A percentile compares a stretch with the other conserved stretches of the same genome.
Conservation (phyloP, 306 rosid species). For the Cicer cuneatum region DNA sequence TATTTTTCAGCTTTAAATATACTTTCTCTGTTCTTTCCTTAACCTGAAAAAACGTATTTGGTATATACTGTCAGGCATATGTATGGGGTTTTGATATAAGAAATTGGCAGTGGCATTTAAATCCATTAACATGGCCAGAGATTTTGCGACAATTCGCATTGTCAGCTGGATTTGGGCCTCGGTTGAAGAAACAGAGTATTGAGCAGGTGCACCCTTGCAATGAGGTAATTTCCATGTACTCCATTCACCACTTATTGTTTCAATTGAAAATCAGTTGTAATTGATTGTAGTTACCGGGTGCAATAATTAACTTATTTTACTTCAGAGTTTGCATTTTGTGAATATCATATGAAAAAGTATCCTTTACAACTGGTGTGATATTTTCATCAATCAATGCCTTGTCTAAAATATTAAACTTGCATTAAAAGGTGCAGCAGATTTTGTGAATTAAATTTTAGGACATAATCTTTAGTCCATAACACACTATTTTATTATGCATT, state of each 20-base stretch:
- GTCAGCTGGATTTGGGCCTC: slow-evolving; percentile 86
- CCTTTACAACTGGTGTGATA: neutral
- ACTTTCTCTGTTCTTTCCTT: slow-evolving; percentile 28
- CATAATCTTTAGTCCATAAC: neutral
- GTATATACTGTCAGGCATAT: slow-evolving; percentile 61
- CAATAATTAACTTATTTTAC: slow-evolving; percentile 3
- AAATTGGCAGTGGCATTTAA: slow-evolving; percentile 72
- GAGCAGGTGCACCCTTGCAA: slow-evolving; percentile 50
- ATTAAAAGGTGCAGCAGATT: neutral
- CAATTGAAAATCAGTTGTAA: neutral
- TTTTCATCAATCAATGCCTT: neutral
- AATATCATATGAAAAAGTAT: neutral
- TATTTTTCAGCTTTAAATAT: slow-evolving; percentile 35
- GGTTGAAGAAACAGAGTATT: slow-evolving; percentile 55
- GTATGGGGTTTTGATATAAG: slow-evolving; percentile 82
- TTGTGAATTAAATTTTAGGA: neutral
- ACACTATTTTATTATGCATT: neutral
- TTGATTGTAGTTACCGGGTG: slow-evolving; percentile 7
- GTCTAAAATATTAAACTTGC: slow-evolving; percentile 17
- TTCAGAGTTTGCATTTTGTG: slow-evolving; percentile 29
- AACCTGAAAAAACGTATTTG: slow-evolving; percentile 9
- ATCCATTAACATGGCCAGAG: slow-evolving; percentile 91
- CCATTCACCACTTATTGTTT: slow-evolving; percentile 1
- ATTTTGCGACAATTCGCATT: slow-evolving; percentile 81
- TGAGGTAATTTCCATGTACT: slow-evolving; percentile 56